Conservation (phyloP, 2,329 filamentous ascomycete species). For the Allantophomopsis cytisporea region DNA sequence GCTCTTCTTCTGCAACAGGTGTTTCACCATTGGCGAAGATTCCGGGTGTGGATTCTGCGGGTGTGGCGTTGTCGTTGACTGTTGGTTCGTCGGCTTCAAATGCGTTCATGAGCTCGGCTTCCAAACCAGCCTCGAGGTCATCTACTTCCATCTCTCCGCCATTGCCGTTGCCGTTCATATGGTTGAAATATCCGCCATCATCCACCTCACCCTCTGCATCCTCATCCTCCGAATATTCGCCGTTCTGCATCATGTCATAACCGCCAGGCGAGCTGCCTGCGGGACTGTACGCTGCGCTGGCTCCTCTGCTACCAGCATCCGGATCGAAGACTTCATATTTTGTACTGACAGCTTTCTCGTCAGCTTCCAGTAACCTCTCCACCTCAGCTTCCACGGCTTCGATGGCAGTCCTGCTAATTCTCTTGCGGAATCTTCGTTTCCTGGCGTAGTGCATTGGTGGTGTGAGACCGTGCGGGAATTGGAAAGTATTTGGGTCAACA, state of each 20-base stretch:
- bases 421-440: conserved; percentile 41
- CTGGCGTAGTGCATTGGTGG: conserved; percentile 45
- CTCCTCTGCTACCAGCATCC: conserved; percentile 13
- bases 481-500: conserved; percentile 16
- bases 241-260: conserved; percentile 17
- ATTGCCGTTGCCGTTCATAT: conserved; percentile 9
- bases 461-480: conserved; percentile 40
- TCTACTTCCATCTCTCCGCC: conserved; percentile 19
- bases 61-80: conserved; percentile 18
- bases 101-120: conserved; percentile 16
- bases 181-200: conserved; percentile 19
- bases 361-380: conserved; percentile 32
- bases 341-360: conserved; percentile 24
- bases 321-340: conserved; percentile 26
- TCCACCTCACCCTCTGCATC: conserved; percentile 24
- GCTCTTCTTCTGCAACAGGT: conserved; percentile 3
- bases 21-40: conserved; percentile 13
- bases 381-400: conserved; percentile 43
- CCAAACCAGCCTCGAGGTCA: conserved; percentile 22
- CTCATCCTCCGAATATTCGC: conserved; percentile 21
- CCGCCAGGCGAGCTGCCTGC: conserved; percentile 14
- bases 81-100: conserved; percentile 17
- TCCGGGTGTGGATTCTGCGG: conserved; percentile 10
- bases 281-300: conserved; percentile 11
- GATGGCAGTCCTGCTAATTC: conserved; percentile 38